Conservation (phyloP, 768 basidiomycete genomes). For the Mycena venus region DNA sequence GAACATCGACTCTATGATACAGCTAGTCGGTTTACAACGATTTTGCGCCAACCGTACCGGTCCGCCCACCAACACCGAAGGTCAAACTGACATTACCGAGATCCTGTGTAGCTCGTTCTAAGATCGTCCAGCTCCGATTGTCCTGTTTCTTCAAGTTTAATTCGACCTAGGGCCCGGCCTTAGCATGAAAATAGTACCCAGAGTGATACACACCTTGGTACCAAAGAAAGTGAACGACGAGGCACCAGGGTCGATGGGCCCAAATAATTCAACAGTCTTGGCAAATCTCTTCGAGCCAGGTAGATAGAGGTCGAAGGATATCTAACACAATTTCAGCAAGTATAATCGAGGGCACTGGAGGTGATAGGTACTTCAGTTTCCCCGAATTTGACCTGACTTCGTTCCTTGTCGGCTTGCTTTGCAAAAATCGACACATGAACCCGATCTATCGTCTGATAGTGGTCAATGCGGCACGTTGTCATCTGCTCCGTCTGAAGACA, state of each 20-base stretch:
- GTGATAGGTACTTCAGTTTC: slow-evolving; percentile 65
- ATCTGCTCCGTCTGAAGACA: slow-evolving; percentile 70
- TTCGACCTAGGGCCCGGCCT: slow-evolving; percentile 70
- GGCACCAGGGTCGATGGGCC: slow-evolving; percentile 77
- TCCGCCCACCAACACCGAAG: slow-evolving; percentile 93
- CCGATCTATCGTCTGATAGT: slow-evolving; percentile 93
- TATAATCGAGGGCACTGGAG: slow-evolving; percentile 3
- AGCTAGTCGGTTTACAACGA: slow-evolving; percentile 71
- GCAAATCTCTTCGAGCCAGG: slow-evolving; percentile 86
- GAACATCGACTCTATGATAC: background rate
- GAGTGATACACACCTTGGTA: slow-evolving; percentile 73
- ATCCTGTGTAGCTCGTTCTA: slow-evolving; percentile 82
- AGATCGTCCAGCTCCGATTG: slow-evolving; percentile 87
- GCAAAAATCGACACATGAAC: slow-evolving; percentile 96
- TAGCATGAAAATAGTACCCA: background rate
- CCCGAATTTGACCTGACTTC: slow-evolving; percentile 78
- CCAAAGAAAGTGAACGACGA: slow-evolving; percentile 83
- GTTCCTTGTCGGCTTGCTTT: slow-evolving; percentile 87
- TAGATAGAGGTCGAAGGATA: slow-evolving; percentile 84
- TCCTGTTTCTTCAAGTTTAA: slow-evolving; percentile 86
- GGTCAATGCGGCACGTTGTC: slow-evolving; percentile 90
- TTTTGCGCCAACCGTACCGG: slow-evolving; percentile 90
- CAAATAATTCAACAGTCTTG: slow-evolving; percentile 85
- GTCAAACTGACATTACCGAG: slow-evolving; percentile 82
- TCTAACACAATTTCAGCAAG: slow-evolving; percentile 54